Evolutionary conservation across 2,329 filamentous ascomycete genomes (phyloP).

Genomic region (Colletotrichum nymphaeae): DNA sequence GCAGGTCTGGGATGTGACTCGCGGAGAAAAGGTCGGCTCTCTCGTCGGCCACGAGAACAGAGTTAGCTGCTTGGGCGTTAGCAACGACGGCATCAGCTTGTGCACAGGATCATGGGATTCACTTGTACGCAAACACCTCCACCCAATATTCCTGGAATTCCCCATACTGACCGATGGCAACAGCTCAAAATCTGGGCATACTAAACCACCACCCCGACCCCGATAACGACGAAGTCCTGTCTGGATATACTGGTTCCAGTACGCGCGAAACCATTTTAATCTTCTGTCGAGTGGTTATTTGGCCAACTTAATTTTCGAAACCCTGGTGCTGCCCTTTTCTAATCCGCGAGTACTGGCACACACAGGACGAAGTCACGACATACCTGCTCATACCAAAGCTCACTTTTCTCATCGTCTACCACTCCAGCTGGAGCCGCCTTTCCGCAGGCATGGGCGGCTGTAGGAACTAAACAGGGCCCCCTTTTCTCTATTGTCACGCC

Average conservation of each 20-base stretch:
- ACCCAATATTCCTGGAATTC: conserved; percentile 52
- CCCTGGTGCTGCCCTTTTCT: conserved; percentile 34
- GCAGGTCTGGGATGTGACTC: conserved; percentile 97
- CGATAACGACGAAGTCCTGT: conserved; percentile 32
- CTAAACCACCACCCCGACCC: conserved; percentile 54
- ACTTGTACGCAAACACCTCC: conserved; percentile 74
- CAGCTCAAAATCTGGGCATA: conserved; percentile 92
- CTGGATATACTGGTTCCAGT: conserved; percentile 38
- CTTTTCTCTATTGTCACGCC: conserved; percentile 27
- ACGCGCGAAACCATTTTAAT: conserved; percentile 37
- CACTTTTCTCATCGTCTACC: conserved; percentile 32
- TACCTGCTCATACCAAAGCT: conserved; percentile 36
- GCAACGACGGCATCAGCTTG: conserved; percentile 98
- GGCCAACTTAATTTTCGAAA: conserved; percentile 37
- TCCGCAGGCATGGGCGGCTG: conserved; percentile 29
- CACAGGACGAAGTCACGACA: conserved; percentile 38
- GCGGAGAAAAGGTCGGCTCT: conserved; percentile 96
- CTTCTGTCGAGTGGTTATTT: conserved; percentile 35
- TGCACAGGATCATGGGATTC: conserved; percentile 99
- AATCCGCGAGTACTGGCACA: conserved; percentile 37
- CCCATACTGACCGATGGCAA: conserved; percentile 45
- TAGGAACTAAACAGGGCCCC: conserved; percentile 30
- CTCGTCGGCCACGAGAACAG: conserved; percentile 98
- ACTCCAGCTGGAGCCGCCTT: conserved; percentile 32
- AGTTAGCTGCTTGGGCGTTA: conserved; percentile 97